A percentile compares a stretch with the other conserved stretches of the same genome.
These are phyloP conservation scores for Pyracantha coccinea DNA, from an alignment of 331 rosid genomes.

Conservation along the genomic window DNA sequence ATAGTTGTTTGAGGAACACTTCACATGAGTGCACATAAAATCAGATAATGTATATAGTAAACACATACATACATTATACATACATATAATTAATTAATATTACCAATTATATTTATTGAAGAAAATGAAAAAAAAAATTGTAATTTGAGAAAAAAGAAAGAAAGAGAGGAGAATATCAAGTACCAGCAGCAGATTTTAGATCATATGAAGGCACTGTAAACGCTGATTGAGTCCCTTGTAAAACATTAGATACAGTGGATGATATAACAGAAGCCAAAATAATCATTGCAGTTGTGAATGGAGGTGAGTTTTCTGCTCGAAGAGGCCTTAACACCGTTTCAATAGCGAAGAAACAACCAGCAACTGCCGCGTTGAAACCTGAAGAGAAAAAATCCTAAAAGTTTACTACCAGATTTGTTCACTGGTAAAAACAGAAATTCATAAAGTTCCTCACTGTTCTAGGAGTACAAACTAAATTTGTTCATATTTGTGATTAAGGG, in stretches of 20 bases:
- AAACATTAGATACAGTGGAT: conserved; percentile 92
- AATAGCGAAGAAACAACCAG: conserved; percentile 98
- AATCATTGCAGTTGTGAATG: conserved; percentile 98
- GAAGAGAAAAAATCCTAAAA: conserved; percentile 13
- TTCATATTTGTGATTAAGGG: background rate
- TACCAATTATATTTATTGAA: background rate
- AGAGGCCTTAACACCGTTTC: conserved; percentile 95
- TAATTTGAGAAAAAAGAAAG: background rate
- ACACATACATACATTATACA: background rate
- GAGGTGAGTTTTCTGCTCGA: conserved; percentile 97
- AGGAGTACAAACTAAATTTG: background rate
- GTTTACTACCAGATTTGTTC: background rate
- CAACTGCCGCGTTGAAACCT: conserved; percentile 99
- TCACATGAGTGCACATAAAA: background rate
- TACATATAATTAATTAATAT: background rate
- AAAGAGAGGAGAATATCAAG: conserved; percentile 10
- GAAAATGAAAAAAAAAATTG: background rate
- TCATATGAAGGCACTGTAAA: conserved; percentile 86
- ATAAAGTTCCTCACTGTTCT: background rate
- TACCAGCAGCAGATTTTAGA: conserved; percentile 99
- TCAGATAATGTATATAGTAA: background rate
- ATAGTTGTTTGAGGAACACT: background rate
- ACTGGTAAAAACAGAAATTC: background rate
- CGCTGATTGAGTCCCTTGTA: conserved; percentile 82
- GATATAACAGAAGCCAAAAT: conserved; percentile 98